Base-by-base conservation (phyloP, 108 stramenopile species). In the Conticribra guillardii region DNA sequence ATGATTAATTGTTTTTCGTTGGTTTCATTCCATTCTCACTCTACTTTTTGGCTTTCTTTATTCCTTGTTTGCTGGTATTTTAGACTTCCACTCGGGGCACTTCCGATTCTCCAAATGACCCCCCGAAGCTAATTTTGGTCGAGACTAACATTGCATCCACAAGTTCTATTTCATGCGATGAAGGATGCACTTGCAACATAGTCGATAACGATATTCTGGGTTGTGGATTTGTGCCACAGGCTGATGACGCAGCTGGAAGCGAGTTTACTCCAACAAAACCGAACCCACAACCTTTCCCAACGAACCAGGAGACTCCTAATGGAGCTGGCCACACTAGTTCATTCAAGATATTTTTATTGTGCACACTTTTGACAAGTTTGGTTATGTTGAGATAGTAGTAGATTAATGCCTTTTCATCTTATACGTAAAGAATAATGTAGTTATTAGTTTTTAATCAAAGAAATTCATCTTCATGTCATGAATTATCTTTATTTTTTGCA, bases 151-250 rank as follows among this genome's bases (percentile, higher is more conserved):
- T 7, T 11, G 9, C 27, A 21, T 51, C 53, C 4, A 22, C n/a
- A 41, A 45, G 54, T 22, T 18, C n/a, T 15, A 33, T 71, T 31
- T 59, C 70, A 0, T 71, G 70, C 47, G 70, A 71, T 26, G 27
- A 26, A 11, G 70, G 70, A 27, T 71, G 70, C 47, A 54, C 60
- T 22, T 72, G 71, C 44, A 63, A 45, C 9, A 27, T 61, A 34
- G 71, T 72, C 14, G 62, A 72, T 45, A 51, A 62, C 4, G 47
- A 54, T n/a, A 44, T 52, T 63, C 26, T 72, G 18, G 71, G 71
- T 7, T 72, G 71, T 45, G 61, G 71, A 16, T 37, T 37, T n/a
- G 33, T 66, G 19, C 33, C 15, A 26, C n/a, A 5, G 33, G 65
- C 7, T n/a, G 18, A n/a, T 33, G 37, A 41, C 5, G 8, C 11